These are phyloP conservation scores for Umbelopsis isabellina DNA, from an alignment of 192 early-diverging fungal genomes.

Conservation along the genomic window DNA sequence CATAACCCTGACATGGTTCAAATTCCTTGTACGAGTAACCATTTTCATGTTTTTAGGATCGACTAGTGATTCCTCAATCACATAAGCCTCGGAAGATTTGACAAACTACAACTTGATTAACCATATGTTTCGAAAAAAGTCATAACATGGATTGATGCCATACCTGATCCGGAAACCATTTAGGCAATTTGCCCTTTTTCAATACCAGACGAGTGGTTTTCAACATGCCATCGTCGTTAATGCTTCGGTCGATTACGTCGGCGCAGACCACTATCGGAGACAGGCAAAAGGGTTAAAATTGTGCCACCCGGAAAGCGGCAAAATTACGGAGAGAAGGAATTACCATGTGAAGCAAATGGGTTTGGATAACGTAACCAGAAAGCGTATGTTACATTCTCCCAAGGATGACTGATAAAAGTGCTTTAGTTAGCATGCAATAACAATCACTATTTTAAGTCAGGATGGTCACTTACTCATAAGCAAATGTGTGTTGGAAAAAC, in stretches of 20 bases:
- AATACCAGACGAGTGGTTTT: constrained; percentile 87
- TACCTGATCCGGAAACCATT: constrained; percentile 77
- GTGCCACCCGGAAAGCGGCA: background rate
- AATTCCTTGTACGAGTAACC: constrained; percentile 83
- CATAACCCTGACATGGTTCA: constrained; percentile 92
- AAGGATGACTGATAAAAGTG: constrained; percentile 50
- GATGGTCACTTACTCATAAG: constrained; percentile 70
- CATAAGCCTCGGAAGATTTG: constrained; percentile 82
- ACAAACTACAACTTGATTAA: constrained; percentile 60
- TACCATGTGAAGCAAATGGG: constrained; percentile 88
- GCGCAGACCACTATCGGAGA: constrained; percentile 68
- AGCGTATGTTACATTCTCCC: constrained; percentile 85
- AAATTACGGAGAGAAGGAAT: background rate
- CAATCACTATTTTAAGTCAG: background rate
- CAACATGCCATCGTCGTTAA: constrained; percentile 81
- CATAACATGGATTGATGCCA: constrained; percentile 14
- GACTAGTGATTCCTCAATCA: constrained; percentile 88
- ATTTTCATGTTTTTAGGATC: constrained; percentile 78
- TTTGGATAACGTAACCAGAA: constrained; percentile 97
- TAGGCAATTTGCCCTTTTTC: constrained; percentile 86
- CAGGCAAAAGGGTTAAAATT: background rate
- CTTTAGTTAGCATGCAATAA: constrained; percentile 14
- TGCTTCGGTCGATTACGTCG: constrained; percentile 89
- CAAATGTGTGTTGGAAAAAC: constrained; percentile 78
- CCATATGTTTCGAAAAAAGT: no score